Evolutionary conservation across 192 early-diverging fungal genomes (phyloP), one percentile per base, ranked within the genome.

Genomic region (Backusella australiensis): DNA sequence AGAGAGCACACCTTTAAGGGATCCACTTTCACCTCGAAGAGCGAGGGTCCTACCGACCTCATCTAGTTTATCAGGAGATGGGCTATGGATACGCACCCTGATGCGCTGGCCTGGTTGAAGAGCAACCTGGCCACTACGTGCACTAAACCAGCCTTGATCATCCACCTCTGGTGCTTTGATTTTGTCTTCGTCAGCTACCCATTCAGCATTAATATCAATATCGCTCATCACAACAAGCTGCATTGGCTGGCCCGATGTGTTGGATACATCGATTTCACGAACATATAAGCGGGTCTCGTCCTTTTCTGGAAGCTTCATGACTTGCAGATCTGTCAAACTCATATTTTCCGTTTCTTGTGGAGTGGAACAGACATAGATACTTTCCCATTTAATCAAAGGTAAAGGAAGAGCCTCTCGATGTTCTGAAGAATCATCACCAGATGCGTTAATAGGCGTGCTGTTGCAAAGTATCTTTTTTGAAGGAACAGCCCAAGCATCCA

Each of bases 1-100:
- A 21, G 91, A 74, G 0, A 96, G 56, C 14, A 88, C 78, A n/a
- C 94, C 94, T 12, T 76, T 41, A 15, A 88, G 34, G 1, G 79
- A 75, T 3, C 85, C 89, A 41, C 84, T 89, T 67, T 89, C 82
- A 23, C 94, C 94, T 17, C 74, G 72, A 66, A 79, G 66, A 15
- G 73, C 71, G 6, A 79, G 39, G 2, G 68, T 29, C 34, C 73
- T 73, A 21, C 66, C 72, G 0, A 65, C 21, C 34, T 69, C 52
- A 36, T 66, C 66, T 14, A 79, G 34, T 69, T 70, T 79, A 19
- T 69, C 52, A 23, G 69, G 73, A 15, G 78, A 79, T 4, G 78
- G 78, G 39, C 73, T 74, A 38, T 79, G 73, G 1, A 79, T 26
- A 26, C 69, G 66, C 3, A 75, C 72, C 17, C 73, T 46, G 3